These are phyloP conservation scores for Punica granatum DNA, from an alignment of 345 rosid genomes.

Conservation along the genomic window DNA sequence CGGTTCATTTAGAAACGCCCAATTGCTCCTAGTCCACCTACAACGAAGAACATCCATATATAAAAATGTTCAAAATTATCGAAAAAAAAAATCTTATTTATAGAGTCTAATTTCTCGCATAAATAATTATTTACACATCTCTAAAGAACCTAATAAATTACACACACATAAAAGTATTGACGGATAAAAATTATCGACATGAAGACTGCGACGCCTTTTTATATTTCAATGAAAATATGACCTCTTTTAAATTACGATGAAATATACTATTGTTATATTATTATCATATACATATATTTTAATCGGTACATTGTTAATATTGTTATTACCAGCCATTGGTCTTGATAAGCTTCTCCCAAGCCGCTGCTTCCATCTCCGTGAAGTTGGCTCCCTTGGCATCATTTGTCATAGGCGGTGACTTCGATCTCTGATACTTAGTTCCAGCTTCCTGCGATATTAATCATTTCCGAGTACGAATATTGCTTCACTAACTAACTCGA, in stretches of 20 bases:
- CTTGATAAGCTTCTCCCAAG: constrained; percentile 24
- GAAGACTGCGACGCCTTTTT: too few species aligned
- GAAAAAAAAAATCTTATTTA: too few species aligned
- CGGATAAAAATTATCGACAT: too few species aligned
- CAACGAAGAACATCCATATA: background rate
- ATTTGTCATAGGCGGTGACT: constrained; percentile 19
- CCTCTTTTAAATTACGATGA: too few species aligned
- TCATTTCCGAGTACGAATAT: too few species aligned
- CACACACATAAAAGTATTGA: too few species aligned
- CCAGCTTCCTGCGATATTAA: background rate
- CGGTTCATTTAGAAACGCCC: constrained; percentile 81
- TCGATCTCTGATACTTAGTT: constrained; percentile 22
- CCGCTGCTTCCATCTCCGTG: constrained; percentile 17
- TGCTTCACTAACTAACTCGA: background rate
- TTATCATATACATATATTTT: background rate
- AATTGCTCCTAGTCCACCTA: constrained; percentile 82
- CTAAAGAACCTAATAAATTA: too few species aligned
- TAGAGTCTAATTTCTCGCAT: background rate
- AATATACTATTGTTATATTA: background rate
- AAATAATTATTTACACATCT: too few species aligned
- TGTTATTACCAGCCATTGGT: constrained; percentile 44
- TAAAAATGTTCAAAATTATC: background rate
- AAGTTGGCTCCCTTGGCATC: constrained; percentile 5
- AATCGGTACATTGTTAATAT: background rate
- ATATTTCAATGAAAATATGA: too few species aligned